Percentiles rank a stretch among this genome's conserved stretches.
phyloP scores from a whole-genome alignment of 129 eudicot genomes.

The carrot (Daucus carota) region DNA sequence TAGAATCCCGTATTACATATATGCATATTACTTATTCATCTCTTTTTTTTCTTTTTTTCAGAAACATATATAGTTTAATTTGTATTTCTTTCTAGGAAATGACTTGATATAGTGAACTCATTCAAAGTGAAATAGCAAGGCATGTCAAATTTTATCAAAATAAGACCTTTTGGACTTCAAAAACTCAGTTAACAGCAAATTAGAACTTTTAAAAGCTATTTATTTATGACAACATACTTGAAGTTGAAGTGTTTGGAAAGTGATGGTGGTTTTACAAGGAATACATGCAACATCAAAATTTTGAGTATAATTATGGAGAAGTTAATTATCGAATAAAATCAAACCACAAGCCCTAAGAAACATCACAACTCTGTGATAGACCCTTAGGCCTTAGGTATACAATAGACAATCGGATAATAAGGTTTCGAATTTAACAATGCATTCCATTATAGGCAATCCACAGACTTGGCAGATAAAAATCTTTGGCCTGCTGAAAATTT shows the following conservation, averaged over 20 bases:
- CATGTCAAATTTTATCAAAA: background rate
- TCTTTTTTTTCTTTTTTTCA: background rate
- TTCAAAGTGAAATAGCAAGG: too few relatives aligned
- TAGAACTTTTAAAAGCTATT: background rate
- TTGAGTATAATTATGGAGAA: background rate
- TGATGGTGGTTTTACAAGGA: background rate
- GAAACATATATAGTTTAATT: background rate
- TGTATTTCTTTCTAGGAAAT: background rate
- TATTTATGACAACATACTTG: background rate
- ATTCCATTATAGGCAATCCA: slow-evolving; percentile 8
- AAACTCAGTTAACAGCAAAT: background rate
- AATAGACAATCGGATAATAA: background rate
- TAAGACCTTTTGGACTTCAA: background rate
- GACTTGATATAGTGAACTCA: too few relatives aligned
- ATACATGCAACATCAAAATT: background rate
- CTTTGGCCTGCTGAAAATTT: slow-evolving; percentile 18
- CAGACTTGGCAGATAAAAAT: background rate
- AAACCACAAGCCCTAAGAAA: background rate
- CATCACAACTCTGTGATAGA: background rate
- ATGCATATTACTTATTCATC: background rate
- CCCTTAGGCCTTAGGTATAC: background rate
- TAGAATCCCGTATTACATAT: background rate
- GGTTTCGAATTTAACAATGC: background rate
- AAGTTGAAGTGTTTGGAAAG: background rate
- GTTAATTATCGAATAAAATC: background rate